These are phyloP conservation scores for Solanum sparsipilum DNA, from an alignment of 257 asterid species.

Conservation along the genomic window DNA sequence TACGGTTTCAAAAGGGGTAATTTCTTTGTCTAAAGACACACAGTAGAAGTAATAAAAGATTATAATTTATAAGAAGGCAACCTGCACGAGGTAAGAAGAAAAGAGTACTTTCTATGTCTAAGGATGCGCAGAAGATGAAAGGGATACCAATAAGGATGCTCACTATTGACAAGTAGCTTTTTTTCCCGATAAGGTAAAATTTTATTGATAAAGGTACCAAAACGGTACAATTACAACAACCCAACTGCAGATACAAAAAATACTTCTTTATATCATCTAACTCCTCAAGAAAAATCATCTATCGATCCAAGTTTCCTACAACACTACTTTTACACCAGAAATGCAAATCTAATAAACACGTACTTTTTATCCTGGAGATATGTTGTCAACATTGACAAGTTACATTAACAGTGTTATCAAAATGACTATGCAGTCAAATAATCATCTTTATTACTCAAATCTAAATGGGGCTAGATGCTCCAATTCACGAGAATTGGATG, in stretches of 20 bases:
- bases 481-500: neutral
- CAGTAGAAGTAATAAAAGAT: neutral
- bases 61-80: neutral
- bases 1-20: neutral
- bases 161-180: neutral
- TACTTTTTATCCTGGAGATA: neutral
- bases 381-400: neutral
- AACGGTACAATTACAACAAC: neutral
- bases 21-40: neutral
- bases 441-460: neutral
- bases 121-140: neutral
- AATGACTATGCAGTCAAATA: neutral
- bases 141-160: neutral
- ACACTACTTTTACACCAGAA: neutral
- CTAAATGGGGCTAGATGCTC: neutral
- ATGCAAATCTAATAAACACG: neutral
- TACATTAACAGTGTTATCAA: neutral
- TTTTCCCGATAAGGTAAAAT: neutral
- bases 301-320: neutral
- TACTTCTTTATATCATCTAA: neutral
- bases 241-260: neutral
- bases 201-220: neutral
- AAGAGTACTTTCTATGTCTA: neutral
- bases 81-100: neutral
- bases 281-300: neutral